These are phyloP conservation scores for Mrakia blollopis DNA, from an alignment of 768 basidiomycete species.

Conservation along the genomic window DNA sequence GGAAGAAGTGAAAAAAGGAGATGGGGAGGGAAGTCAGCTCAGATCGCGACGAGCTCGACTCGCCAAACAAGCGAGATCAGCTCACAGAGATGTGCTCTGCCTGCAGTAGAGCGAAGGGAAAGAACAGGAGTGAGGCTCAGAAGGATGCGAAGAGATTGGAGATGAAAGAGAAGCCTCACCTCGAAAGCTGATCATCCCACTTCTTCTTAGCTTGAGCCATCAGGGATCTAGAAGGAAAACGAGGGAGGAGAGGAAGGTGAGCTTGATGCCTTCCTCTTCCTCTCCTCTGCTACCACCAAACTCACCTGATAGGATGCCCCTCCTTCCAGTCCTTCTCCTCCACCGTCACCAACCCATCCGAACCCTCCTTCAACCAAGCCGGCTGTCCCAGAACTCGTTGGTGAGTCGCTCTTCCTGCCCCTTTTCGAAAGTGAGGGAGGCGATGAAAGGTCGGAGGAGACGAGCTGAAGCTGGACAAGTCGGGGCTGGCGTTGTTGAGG, in stretches of 20 bases:
- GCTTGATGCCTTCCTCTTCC: not conserved
- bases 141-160: no score
- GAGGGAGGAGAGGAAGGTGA: not conserved
- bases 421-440: no score
- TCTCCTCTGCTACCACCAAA: not conserved
- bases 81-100: not conserved
- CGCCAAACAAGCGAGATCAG: no score
- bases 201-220: not conserved
- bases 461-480: no score
- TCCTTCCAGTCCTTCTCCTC: not conserved
- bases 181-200: not conserved
- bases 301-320: slow-evolving; percentile 13
- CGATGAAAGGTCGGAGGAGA: no score
- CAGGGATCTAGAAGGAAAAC: not conserved
- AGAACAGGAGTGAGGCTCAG: not conserved
- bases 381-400: not conserved
- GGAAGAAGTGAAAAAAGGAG: not conserved
- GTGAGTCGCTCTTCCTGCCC: no score
- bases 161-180: not conserved
- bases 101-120: not conserved
- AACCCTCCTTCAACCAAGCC: not conserved
- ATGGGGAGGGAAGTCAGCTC: not conserved
- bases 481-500: not conserved
- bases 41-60: no score
- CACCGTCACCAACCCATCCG: not conserved